Evolutionary conservation across 1,139 yeast species (phyloP).

Genomic region (Blastobotrys persicus): DNA sequence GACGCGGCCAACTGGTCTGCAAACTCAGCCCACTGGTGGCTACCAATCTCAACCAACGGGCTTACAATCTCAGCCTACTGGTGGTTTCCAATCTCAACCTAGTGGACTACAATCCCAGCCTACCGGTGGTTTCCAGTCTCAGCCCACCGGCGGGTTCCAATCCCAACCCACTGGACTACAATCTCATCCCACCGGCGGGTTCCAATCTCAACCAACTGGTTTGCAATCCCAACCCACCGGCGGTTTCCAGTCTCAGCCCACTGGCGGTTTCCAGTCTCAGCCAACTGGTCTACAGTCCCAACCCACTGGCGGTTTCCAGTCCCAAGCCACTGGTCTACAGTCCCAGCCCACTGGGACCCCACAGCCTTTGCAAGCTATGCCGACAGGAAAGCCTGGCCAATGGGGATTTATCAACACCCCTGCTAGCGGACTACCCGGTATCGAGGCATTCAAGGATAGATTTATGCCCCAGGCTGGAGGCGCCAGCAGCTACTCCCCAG

Average conservation of each 20-base stretch:
- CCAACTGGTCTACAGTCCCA: slow-evolving; percentile 38
- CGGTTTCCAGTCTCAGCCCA: slow-evolving; percentile 37
- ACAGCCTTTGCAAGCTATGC: slow-evolving; percentile 41
- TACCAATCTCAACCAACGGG: slow-evolving; percentile 25
- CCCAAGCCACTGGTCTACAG: slow-evolving; percentile 33
- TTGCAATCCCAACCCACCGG: slow-evolving; percentile 23
- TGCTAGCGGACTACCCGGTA: slow-evolving; percentile 72
- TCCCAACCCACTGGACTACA: slow-evolving; percentile 42
- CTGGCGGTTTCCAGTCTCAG: slow-evolving; percentile 35
- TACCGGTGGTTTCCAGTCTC: slow-evolving; percentile 31
- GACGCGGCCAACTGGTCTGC: slow-evolving; percentile 39
- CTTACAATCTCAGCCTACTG: slow-evolving; percentile 41
- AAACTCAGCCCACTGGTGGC: slow-evolving; percentile 45
- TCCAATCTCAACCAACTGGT: slow-evolving; percentile 25
- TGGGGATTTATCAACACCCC: slow-evolving; percentile 80
- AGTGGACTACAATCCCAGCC: slow-evolving; percentile 43
- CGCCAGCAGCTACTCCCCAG: slow-evolving; percentile 32
- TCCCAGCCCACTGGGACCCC: slow-evolving; percentile 35
- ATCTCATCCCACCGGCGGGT: slow-evolving; percentile 44
- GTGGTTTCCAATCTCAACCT: slow-evolving; percentile 32
- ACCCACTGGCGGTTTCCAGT: slow-evolving; percentile 30
- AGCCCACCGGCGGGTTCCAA: slow-evolving; percentile 29
- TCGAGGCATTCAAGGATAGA: slow-evolving; percentile 70
- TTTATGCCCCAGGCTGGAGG: slow-evolving; percentile 67
- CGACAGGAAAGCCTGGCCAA: slow-evolving; percentile 73